phyloP scores from a whole-genome alignment of 2,329 filamentous ascomycete species.

The Colletotrichum godetiae region DNA sequence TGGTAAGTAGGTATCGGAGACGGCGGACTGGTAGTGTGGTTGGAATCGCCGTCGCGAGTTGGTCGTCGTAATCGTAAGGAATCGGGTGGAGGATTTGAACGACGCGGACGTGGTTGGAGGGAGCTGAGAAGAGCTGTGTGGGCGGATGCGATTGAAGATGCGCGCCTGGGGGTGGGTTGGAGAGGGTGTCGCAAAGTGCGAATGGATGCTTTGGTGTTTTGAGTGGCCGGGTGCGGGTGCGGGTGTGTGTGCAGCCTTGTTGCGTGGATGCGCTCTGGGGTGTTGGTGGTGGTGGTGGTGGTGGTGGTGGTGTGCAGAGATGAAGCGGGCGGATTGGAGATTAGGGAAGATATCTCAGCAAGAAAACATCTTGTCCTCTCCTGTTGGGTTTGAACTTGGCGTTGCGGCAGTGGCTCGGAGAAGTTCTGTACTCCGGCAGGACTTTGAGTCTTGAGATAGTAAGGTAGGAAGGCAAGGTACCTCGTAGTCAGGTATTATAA shows the following conservation, averaged over 20 bases:
- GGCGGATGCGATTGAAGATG: background rate
- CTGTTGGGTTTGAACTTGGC: background rate
- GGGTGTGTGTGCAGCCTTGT: background rate
- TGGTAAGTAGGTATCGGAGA: background rate
- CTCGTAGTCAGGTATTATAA: too few species aligned
- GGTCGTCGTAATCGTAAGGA: constrained; percentile 17
- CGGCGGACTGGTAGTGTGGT: background rate
- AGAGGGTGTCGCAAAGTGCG: constrained; percentile 10
- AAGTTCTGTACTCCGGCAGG: background rate
- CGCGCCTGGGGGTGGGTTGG: background rate
- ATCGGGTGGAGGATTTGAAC: background rate
- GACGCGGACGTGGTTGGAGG: background rate
- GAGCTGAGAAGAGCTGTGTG: background rate
- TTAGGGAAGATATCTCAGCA: constrained; percentile 8
- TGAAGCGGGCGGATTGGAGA: background rate
- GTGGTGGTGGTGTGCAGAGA: background rate
- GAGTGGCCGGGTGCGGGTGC: background rate
- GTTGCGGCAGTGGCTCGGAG: background rate
- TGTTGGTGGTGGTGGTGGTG: background rate
- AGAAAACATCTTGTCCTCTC: constrained; percentile 35
- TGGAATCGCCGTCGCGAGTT: constrained; percentile 17
- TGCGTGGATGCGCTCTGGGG: background rate
- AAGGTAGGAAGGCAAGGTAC: background rate
- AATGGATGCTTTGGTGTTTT: background rate
- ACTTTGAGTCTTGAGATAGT: too few species aligned